These are phyloP conservation scores for Claviceps spartinae DNA, from an alignment of 2,329 filamentous ascomycete genomes.

Conservation along the genomic window DNA sequence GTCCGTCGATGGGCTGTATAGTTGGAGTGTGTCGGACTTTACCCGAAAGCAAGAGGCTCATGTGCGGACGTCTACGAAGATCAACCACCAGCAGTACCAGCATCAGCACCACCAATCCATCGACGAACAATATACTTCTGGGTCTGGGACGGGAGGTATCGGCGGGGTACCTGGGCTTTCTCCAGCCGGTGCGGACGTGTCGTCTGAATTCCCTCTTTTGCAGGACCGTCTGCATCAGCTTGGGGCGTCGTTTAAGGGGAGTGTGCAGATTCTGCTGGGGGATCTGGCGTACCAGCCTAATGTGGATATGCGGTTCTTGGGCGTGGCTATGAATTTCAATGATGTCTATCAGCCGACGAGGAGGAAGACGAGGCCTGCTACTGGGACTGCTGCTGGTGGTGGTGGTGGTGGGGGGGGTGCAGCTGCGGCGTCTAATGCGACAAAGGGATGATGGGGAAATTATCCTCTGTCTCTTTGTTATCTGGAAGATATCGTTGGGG, in stretches of 20 bases:
- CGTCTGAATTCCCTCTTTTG: slow-evolving; percentile 56
- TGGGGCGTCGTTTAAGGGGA: slow-evolving; percentile 59
- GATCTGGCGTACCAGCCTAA: slow-evolving; percentile 90
- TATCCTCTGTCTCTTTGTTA: no score
- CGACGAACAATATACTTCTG: slow-evolving; percentile 13
- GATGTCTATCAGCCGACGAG: slow-evolving; percentile 77
- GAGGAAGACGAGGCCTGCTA: slow-evolving; percentile 37
- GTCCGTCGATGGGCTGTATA: slow-evolving; percentile 85
- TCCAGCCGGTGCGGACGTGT: slow-evolving; percentile 29
- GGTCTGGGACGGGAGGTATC: slow-evolving; percentile 21
- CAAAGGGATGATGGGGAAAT: no score
- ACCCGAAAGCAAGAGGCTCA: slow-evolving; percentile 77
- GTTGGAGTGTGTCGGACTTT: slow-evolving; percentile 89
- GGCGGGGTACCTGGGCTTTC: background rate
- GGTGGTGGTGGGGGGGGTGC: no score
- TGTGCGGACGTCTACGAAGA: slow-evolving; percentile 53
- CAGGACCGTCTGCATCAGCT: slow-evolving; percentile 60
- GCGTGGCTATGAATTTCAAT: slow-evolving; percentile 98
- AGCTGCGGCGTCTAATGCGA: no score
- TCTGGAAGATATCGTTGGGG: no score
- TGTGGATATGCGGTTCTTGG: slow-evolving; percentile 88
- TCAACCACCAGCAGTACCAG: slow-evolving; percentile 5
- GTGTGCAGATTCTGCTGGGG: slow-evolving; percentile 70
- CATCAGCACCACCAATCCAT: background rate
- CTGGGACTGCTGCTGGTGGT: slow-evolving; percentile 5